Base-by-base conservation (phyloP, 768 basidiomycete species). In the Dacryopinax spathularia region DNA sequence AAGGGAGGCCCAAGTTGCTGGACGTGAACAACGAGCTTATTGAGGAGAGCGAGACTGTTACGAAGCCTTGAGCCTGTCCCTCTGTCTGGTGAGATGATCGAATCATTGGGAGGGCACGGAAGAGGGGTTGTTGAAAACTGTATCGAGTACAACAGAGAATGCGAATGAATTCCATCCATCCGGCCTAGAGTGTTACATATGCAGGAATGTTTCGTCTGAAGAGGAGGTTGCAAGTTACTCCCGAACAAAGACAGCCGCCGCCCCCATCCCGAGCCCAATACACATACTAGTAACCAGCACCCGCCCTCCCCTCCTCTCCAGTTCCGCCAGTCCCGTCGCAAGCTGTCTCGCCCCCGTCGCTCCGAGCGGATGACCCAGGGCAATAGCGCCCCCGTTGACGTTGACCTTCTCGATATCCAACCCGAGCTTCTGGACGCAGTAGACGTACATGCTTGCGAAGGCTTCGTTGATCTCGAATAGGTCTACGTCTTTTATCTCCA, bases 401-500 rank as follows among this genome's bases (percentile, higher is more conserved):
- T 93, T 93, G 20, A 91, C 84, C 78, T 88, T 82, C 60, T 78
- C 77, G n/a, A 72, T 73, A 65, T 82, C 77, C 27, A 94, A 76
- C 13, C 78, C 79, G 18, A 93, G 82, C 64, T 80, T 72, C 66
- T 84, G 84, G 34, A 89, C 74, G 60, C 81, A 82, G 71, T 94
- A 90, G 0, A 87, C 81, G 64, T 81, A 88, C 75, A 88, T 88
- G 0, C 88, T 89, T 10, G 90, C 89, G 69, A 94, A 93, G 0
- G 91, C 91, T 70, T 94, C 91, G 70, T 95, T 95, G 73, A 95
- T 87, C 88, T 92, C 90, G 68, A 82, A 91, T 34, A 92, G 70
- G 72, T 91, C 90, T 25, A 92, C 84, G 56, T 91, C 88, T 9
- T 79, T 75, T 60, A 82, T 73, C 37, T 76, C 80, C 39, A 94